Evolutionary conservation across 2,329 filamentous ascomycete genomes (phyloP).

Genomic region (Penicillium sp.): DNA sequence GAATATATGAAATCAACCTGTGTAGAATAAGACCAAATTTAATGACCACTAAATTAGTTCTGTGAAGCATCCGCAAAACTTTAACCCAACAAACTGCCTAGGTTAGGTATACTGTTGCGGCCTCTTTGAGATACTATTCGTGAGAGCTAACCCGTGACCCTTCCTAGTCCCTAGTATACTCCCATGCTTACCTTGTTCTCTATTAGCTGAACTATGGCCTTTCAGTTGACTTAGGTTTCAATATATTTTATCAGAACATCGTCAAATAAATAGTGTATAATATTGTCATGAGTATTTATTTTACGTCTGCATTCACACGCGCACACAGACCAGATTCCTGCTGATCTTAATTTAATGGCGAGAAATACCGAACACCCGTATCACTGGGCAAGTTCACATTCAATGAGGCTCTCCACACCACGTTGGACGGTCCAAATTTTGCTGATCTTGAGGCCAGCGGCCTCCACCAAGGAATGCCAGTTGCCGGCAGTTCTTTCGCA

Average conservation of each 20-base stretch:
- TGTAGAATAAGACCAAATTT: too few species aligned
- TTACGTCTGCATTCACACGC: neutral
- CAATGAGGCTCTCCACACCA: slow-evolving; percentile 31
- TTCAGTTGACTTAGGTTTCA: too few species aligned
- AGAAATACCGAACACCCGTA: neutral
- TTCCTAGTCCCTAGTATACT: too few species aligned
- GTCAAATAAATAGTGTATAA: neutral
- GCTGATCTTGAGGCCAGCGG: slow-evolving; percentile 42
- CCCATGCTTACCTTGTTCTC: too few species aligned
- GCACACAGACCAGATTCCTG: neutral
- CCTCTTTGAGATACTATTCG: too few species aligned
- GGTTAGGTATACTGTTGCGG: too few species aligned
- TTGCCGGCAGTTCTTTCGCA: slow-evolving; percentile 46
- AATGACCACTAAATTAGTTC: too few species aligned
- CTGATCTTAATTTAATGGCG: neutral
- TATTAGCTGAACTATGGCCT: too few species aligned
- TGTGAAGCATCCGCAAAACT: too few species aligned
- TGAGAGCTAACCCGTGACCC: too few species aligned
- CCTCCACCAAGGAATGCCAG: slow-evolving; percentile 40
- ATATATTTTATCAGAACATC: neutral
- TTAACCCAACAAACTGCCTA: too few species aligned
- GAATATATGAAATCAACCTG: too few species aligned
- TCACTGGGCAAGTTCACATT: slow-evolving; percentile 23
- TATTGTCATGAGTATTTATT: neutral
- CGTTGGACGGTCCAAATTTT: slow-evolving; percentile 35